Conservation (phyloP, 257 asterid species). For the Solanum pennellii region DNA sequence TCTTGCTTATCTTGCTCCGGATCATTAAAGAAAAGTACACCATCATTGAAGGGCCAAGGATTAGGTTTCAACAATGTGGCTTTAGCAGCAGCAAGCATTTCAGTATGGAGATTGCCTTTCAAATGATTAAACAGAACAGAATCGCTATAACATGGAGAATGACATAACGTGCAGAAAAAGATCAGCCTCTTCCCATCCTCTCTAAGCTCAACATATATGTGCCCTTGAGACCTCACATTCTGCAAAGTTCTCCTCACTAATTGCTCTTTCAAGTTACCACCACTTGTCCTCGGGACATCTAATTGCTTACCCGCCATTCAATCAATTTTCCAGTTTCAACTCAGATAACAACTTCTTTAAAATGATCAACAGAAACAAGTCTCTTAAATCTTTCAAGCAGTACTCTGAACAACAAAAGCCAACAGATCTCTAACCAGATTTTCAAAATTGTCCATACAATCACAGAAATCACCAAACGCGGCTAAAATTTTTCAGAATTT, state of each 20-base stretch:
- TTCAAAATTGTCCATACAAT: neutral
- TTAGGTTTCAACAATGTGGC: slow-evolving; percentile 70
- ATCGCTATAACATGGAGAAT: slow-evolving; percentile 73
- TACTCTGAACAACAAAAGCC: neutral
- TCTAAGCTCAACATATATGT: slow-evolving; percentile 76
- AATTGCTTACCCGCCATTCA: slow-evolving; percentile 49
- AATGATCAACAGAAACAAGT: neutral
- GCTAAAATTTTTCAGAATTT: neutral
- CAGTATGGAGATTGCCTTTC: slow-evolving; percentile 63
- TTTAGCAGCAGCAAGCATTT: slow-evolving; percentile 60
- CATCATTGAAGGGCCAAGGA: slow-evolving; percentile 92
- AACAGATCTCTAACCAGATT: neutral
- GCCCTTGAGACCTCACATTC: slow-evolving; percentile 70
- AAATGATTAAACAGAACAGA: slow-evolving; percentile 53
- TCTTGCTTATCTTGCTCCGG: slow-evolving; percentile 19
- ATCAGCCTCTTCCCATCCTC: slow-evolving; percentile 76
- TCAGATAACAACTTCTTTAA: neutral
- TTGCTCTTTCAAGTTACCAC: slow-evolving; percentile 59
- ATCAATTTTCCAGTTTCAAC: neutral
- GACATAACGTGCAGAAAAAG: slow-evolving; percentile 77
- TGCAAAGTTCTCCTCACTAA: slow-evolving; percentile 51
- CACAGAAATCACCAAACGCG: neutral
- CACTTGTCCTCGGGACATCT: slow-evolving; percentile 26
- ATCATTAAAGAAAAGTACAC: slow-evolving; percentile 68
- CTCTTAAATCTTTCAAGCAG: neutral